Evolutionary conservation across 441 rosid genomes (phyloP), one percentile per base, ranked within the genome.

Genomic region (Eruca vesicaria): DNA sequence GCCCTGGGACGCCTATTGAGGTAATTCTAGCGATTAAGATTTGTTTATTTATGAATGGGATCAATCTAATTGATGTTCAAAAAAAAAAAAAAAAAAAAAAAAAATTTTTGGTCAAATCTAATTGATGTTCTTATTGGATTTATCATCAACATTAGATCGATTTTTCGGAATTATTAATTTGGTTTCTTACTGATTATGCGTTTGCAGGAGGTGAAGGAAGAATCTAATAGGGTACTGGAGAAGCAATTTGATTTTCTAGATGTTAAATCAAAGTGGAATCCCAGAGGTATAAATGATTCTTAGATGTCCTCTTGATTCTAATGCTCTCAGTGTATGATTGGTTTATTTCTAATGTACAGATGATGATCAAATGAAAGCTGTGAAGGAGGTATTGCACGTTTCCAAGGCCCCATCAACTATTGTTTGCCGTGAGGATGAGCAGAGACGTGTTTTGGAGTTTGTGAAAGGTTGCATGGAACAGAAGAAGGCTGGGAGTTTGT

Each of bases 361-460:
- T 78, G 62, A 59, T 61, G 83, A 77, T 69, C 96, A 90, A 63
- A 74, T 86, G 82, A 80, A 71, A 11, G 82, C 74, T 6, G 89
- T 75, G 15, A 89, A 82, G 69, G 89, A 85, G 81, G 89, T 79
- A 38, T 43, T 89, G 69, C 92, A 89, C 28, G 88, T 89, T 7
- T 86, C 92, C 0, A 86, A 83, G 9, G 85, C 86, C 14, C 94
- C 88, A 8, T 61, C 82, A 14, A 78, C 57, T 23, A 69, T 84
- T 55, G 84, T 85, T 48, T 88, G 94, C 68, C 87, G 91, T 31
- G 91, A 88, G 64, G 80, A 84, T 32, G 97, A 90, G 70, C 96
- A 87, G 65, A 72, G 48, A 43, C 81, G 64, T 69, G 74, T 87
- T 52, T 77, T 88, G 60, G 89, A 88, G 63, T 92, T 92, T 73